Conservation (phyloP, 768 basidiomycete species). For the Russula sp. region DNA sequence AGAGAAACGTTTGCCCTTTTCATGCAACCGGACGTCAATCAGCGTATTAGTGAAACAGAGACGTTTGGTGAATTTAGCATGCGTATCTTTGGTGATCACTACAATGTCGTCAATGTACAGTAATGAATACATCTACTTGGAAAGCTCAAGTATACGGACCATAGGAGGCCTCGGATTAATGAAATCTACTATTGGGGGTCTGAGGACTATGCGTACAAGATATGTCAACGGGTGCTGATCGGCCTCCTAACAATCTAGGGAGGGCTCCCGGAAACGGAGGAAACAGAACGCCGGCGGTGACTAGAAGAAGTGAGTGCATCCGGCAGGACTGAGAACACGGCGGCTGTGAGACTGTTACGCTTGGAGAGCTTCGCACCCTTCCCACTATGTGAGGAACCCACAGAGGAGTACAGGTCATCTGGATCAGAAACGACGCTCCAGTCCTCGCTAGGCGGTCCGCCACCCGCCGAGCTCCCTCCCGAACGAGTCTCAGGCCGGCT, state of each 20-base stretch:
- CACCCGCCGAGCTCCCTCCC: conserved; percentile 37
- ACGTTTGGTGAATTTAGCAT: conserved; percentile 92
- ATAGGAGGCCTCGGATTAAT: background rate
- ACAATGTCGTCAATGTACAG: conserved; percentile 31
- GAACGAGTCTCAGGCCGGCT: conserved; percentile 24
- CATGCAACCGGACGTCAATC: conserved; percentile 84
- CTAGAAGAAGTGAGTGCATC: conserved; percentile 21
- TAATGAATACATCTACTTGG: conserved; percentile 8
- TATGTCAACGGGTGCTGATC: background rate
- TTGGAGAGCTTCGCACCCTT: conserved; percentile 30
- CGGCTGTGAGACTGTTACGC: conserved; percentile 37
- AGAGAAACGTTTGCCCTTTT: conserved; percentile 89
- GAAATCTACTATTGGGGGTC: conserved; percentile 10
- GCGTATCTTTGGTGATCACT: conserved; percentile 63
- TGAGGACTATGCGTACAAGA: background rate
- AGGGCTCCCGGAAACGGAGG: conserved; percentile 17
- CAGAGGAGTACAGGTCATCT: conserved; percentile 54
- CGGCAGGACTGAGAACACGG: conserved; percentile 24
- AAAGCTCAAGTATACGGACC: background rate
- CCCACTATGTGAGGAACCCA: conserved; percentile 36
- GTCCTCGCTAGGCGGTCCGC: conserved; percentile 62
- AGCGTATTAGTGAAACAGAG: conserved; percentile 57
- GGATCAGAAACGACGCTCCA: conserved; percentile 85
- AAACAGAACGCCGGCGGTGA: conserved; percentile 19
- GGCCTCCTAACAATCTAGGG: background rate